A percentile compares a stretch with the other conserved stretches of the same genome.
Conservation (phyloP, 805 yeast genomes). For the Lipomyces chichibuensis region DNA sequence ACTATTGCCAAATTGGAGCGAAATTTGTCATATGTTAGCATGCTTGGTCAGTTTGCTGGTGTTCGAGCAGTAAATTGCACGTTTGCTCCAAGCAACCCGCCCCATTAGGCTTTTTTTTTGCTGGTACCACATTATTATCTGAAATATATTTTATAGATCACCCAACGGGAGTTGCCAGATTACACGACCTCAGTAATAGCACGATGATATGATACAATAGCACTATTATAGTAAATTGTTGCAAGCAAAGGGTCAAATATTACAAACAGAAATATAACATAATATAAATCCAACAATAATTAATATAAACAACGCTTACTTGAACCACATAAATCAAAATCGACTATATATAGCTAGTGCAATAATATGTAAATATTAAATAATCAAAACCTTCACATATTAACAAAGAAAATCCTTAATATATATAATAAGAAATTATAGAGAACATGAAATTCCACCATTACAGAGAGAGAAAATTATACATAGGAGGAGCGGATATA, state of each 20-base stretch:
- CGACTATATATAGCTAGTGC: background rate
- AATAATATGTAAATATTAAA: background rate
- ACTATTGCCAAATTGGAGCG: too few species aligned
- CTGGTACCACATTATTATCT: too few species aligned
- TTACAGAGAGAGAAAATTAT: background rate
- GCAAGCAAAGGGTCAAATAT: background rate
- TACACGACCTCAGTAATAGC: too few species aligned
- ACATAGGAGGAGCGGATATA: background rate
- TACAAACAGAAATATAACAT: background rate
- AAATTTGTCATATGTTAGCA: too few species aligned
- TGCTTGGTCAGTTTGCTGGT: too few species aligned
- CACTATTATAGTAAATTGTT: background rate
- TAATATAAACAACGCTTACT: background rate
- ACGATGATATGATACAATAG: background rate
- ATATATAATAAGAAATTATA: constrained; percentile 4
- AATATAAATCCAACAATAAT: background rate
- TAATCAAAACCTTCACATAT: constrained; percentile 4
- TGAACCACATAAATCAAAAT: background rate
- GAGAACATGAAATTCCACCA: constrained; percentile 6
- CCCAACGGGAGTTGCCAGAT: too few species aligned
- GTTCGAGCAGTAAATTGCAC: too few species aligned
- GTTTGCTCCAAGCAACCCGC: too few species aligned
- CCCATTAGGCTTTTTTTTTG: too few species aligned
- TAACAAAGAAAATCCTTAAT: background rate
- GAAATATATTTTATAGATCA: too few species aligned